phyloP scores from a whole-genome alignment of 2,329 filamentous ascomycete species.

The Alternaria gaisen region DNA sequence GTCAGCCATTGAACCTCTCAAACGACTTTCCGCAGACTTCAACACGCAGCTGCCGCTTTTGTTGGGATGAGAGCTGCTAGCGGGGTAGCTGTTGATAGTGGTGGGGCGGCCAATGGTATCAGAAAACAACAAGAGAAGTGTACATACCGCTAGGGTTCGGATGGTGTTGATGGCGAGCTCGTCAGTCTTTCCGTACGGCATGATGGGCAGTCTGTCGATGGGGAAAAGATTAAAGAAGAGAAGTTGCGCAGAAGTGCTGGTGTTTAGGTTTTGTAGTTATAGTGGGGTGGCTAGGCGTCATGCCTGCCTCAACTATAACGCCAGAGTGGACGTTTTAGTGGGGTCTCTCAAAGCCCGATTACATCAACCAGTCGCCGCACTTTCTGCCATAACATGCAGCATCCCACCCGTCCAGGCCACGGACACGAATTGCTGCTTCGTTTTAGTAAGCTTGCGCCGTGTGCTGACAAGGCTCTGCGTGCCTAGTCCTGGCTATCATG shows the following conservation, averaged over 20 bases:
- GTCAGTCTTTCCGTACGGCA: conserved; percentile 90
- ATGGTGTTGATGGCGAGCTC: conserved; percentile 97
- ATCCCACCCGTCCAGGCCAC: conserved; percentile 1
- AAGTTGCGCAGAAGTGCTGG: conserved; percentile 22
- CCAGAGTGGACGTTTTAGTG: conserved; percentile 17
- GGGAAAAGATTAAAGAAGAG: conserved; percentile 23
- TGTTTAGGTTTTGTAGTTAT: conserved; percentile 31
- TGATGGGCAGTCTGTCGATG: conserved; percentile 59
- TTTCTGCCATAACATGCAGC: conserved; percentile 6
- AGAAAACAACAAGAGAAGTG: conserved; percentile 11
- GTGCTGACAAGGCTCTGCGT: conserved; percentile 7
- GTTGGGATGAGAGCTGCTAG: conserved; percentile 32
- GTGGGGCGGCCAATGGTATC: conserved; percentile 19
- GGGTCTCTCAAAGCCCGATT: conserved; percentile 23
- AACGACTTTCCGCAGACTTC: not conserved
- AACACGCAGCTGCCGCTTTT: conserved; percentile 9
- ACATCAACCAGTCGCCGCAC: conserved; percentile 22
- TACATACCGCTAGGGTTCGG: conserved; percentile 89
- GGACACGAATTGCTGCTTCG: not conserved
- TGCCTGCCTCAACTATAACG: conserved; percentile 17
- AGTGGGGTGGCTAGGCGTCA: conserved; percentile 22
- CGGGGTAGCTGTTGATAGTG: conserved; percentile 40
- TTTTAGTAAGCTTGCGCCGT: conserved; percentile 13
- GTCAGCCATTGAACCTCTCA: conserved; percentile 44
- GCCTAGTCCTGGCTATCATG: not conserved